Base-by-base conservation (phyloP, 208 protist species). In the Trypanosoma vivax region DNA sequence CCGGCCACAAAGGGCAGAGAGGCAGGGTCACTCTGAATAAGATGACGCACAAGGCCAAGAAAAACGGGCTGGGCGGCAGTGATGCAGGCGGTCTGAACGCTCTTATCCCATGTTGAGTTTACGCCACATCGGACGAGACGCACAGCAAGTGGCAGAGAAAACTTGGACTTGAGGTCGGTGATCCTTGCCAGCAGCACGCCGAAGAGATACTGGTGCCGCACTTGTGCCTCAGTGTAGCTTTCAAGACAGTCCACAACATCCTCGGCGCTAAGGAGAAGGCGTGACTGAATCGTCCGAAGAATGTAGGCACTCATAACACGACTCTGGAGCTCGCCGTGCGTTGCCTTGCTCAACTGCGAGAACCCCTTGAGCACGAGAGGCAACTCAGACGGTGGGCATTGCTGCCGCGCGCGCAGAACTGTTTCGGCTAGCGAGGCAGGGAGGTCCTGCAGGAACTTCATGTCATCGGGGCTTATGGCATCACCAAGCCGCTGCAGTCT, bases 1-100 rank as follows among this genome's bases (percentile, higher is more conserved):
- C 66, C 65, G 28, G 69, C 48, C 1, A 82, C 76, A 14, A 70
- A 61, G n/a, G 74, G 70, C 19, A 90, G 67, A 39, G 67, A 57
- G 30, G 57, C 58, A 23, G 79, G 72, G 54, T 90, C 81, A 57
- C 64, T 85, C 64, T 90, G 74, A 48, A 90, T 43, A 21, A 90
- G 19, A 24, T 76, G 72, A 14, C 76, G 78, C 37, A 88, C 75
- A 60, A 88, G 73, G 3, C 57, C 45, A 7, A 77, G 51, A 60
- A 90, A 88, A 11, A 90, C 60, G 16, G 86, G 81, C 46, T 80
- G 71, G 14, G 75, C 78, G 1, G 79, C 86, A 2, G 79, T 88
- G 23, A 89, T 57, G 33, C 79, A 88, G 10, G 77, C 74, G 0
- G 66, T 77, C 10, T 74, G 68, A 39, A 88, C 75, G n/a, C 37